Percentiles rank a stretch among this genome's conserved stretches.
phyloP scores from a whole-genome alignment of 2,329 filamentous ascomycete genomes.

The Lasiodiplodia gonubiensis region DNA sequence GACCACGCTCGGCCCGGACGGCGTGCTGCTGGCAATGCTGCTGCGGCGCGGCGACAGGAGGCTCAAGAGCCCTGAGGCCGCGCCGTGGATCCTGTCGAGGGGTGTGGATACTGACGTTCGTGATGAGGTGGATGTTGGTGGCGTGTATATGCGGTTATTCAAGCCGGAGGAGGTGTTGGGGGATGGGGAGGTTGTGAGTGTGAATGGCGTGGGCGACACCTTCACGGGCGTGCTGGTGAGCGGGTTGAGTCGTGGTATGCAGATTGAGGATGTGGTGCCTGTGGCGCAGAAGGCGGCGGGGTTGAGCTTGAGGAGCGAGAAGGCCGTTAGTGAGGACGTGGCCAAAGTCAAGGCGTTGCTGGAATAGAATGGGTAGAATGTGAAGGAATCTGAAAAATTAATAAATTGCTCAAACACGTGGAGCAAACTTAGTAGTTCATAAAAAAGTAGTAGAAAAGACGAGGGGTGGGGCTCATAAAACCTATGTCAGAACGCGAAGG shows the following conservation, averaged over 20 bases:
- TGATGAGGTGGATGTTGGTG: constrained; percentile 66
- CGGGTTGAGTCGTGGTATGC: constrained; percentile 66
- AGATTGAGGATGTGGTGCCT: constrained; percentile 68
- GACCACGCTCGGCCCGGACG: constrained; percentile 78
- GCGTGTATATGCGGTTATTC: constrained; percentile 80
- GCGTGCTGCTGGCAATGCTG: constrained; percentile 77
- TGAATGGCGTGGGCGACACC: constrained; percentile 94
- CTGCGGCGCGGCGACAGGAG: constrained; percentile 71
- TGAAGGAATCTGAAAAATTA: too few relatives aligned
- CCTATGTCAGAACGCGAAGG: too few relatives aligned
- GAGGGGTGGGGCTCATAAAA: too few relatives aligned
- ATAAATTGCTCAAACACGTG: too few relatives aligned
- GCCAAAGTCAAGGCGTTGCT: constrained; percentile 4
- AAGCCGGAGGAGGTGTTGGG: constrained; percentile 68
- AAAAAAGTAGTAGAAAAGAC: too few relatives aligned
- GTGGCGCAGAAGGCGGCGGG: constrained; percentile 83
- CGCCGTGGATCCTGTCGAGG: constrained; percentile 74
- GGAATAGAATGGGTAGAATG: too few relatives aligned
- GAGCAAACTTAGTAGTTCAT: too few relatives aligned
- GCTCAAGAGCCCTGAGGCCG: constrained; percentile 65
- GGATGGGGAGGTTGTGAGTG: constrained; percentile 74
- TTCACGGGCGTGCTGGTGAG: constrained; percentile 86
- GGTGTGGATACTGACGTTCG: constrained; percentile 52
- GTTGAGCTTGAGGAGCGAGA: constrained; percentile 71
- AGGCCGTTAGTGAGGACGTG: constrained; percentile 25